phyloP scores from a whole-genome alignment of 2,329 filamentous ascomycete species.

The Boeremia lycopersici region DNA sequence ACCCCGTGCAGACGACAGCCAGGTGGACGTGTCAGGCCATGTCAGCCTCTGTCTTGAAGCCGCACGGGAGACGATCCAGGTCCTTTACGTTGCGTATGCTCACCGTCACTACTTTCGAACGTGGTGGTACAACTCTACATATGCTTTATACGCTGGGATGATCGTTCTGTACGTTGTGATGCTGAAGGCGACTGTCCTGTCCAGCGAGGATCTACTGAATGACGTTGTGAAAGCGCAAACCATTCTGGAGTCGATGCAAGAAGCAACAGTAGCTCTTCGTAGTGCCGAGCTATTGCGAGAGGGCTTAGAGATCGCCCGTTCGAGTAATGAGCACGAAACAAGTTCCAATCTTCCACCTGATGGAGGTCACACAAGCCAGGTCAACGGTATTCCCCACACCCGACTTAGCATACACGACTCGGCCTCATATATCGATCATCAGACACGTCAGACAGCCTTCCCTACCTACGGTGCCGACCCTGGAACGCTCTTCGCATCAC shows the following conservation, averaged over 20 bases:
- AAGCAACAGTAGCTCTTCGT: neutral
- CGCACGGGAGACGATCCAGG: neutral
- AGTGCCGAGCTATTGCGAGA: neutral
- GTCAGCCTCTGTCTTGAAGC: neutral
- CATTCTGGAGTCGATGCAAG: neutral
- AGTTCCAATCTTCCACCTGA: neutral
- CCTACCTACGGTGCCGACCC: neutral
- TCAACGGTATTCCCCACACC: neutral
- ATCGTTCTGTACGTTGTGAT: slow-evolving; percentile 2
- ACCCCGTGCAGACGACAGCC: neutral
- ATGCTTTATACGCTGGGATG: neutral
- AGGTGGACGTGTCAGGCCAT: neutral
- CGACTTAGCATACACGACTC: neutral
- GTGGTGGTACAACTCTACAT: slow-evolving; percentile 4
- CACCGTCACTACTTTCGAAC: slow-evolving; percentile 1
- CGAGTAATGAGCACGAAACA: neutral
- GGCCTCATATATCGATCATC: neutral
- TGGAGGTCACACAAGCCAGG: neutral
- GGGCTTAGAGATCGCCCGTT: neutral
- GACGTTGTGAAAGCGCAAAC: slow-evolving; percentile 1
- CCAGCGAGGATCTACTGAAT: neutral
- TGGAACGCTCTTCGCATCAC: neutral
- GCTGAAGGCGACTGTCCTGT: neutral
- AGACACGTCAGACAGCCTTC: neutral
- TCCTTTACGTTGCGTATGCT: neutral